Evolutionary conservation across 208 protist genomes (phyloP).

Genomic region (Eutreptiella sp.): DNA sequence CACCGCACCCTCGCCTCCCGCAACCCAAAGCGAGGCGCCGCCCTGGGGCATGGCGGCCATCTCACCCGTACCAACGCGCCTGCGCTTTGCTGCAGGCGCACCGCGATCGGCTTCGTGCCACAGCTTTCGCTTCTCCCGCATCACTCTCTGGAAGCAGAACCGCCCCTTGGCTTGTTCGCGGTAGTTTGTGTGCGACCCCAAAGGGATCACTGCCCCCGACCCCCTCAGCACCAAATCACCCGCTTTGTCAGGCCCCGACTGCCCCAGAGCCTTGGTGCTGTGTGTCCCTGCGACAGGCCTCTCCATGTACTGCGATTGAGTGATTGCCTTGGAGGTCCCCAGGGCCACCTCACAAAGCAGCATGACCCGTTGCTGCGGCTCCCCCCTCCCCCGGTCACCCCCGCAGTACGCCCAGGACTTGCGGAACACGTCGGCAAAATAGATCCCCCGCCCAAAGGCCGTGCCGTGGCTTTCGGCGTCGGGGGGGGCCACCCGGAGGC

Average conservation of each 20-base stretch:
- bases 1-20: no score
- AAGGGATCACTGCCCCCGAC: background rate
- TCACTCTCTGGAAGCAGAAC: no score
- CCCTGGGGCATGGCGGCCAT: no score
- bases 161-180: background rate
- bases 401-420: constrained; percentile 17
- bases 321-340: constrained; percentile 29
- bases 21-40: no score
- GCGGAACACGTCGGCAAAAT: constrained; percentile 43
- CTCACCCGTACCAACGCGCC: no score
- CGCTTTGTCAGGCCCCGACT: constrained; percentile 21
- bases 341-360: constrained; percentile 44
- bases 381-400: background rate
- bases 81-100: no score
- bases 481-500: constrained; percentile 48
- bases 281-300: constrained; percentile 22
- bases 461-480: constrained; percentile 48
- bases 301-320: constrained; percentile 42
- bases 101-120: no score
- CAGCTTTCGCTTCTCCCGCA: no score
- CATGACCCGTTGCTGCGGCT: constrained; percentile 9
- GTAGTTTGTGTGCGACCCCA: background rate
- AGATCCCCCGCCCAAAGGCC: constrained; percentile 52
- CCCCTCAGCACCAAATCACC: background rate
- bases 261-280: constrained; percentile 38